These are phyloP conservation scores for Pontederia paniculata DNA, from an alignment of 176 grass and related monocot species.

Conservation along the genomic window DNA sequence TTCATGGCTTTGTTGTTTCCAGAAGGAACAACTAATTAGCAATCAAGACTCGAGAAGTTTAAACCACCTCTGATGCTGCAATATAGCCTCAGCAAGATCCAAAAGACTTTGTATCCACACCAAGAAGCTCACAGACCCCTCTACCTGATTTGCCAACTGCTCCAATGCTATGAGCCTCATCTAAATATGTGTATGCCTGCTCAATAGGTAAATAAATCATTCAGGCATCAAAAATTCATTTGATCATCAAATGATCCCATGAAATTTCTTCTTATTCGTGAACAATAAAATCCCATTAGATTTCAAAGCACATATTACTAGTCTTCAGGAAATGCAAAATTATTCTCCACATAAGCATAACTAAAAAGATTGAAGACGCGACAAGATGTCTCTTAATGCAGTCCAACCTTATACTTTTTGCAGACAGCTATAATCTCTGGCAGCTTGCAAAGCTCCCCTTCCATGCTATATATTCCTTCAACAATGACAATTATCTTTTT, in stretches of 20 bases:
- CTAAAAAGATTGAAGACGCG: background rate
- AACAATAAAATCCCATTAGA: constrained; percentile 1
- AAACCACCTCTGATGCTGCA: constrained; percentile 68
- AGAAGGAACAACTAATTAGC: background rate
- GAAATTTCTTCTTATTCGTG: too few relatives aligned
- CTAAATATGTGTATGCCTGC: constrained; percentile 77
- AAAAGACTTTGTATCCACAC: constrained; percentile 70
- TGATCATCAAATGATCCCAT: background rate
- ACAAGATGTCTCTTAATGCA: background rate
- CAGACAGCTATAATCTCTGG: too few relatives aligned
- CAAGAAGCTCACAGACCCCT: too few relatives aligned
- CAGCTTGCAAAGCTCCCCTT: too few relatives aligned
- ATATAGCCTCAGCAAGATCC: constrained; percentile 87
- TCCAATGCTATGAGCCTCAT: too few relatives aligned
- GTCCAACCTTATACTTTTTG: constrained; percentile 78
- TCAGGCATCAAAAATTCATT: background rate
- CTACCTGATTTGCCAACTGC: too few relatives aligned
- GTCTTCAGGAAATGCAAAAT: background rate
- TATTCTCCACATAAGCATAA: background rate
- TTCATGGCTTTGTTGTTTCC: background rate
- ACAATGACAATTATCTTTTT: too few relatives aligned
- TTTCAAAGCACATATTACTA: constrained; percentile 11
- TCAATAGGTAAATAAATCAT: constrained; percentile 11
- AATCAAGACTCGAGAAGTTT: background rate
- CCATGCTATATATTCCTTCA: too few relatives aligned